Evolutionary conservation across 2,329 filamentous ascomycete genomes (phyloP).

Genomic region (Trichoderma cornu-damae): DNA sequence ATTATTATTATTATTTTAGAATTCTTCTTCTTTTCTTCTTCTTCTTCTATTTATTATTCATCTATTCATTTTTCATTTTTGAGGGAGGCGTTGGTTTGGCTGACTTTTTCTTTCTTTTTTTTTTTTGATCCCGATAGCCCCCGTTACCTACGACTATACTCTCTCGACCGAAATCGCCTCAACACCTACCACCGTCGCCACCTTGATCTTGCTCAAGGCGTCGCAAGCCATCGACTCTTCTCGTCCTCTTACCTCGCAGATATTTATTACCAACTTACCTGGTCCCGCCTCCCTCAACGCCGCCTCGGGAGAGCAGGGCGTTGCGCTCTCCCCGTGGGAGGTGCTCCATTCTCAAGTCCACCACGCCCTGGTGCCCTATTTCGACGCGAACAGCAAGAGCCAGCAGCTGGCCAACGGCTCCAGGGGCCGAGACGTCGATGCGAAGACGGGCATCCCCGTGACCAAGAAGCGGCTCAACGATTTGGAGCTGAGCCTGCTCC

Average conservation of each 20-base stretch:
- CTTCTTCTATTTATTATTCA: background rate
- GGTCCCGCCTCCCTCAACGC: slow-evolving; percentile 68
- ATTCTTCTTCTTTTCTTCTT: background rate
- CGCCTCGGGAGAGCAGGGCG: slow-evolving; percentile 63
- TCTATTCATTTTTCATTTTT: background rate
- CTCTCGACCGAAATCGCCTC: slow-evolving; percentile 78
- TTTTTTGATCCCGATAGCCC: slow-evolving; percentile 34
- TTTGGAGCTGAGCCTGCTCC: slow-evolving; percentile 80
- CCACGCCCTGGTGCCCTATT: slow-evolving; percentile 88
- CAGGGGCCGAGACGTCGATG: slow-evolving; percentile 77
- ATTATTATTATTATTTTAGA: too few relatives aligned
- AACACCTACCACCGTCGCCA: slow-evolving; percentile 73
- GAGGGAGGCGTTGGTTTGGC: background rate
- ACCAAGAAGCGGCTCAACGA: slow-evolving; percentile 97
- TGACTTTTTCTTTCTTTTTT: background rate
- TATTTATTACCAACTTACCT: slow-evolving; percentile 89
- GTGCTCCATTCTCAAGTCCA: slow-evolving; percentile 88
- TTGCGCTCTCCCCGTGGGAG: slow-evolving; percentile 78
- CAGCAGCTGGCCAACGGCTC: slow-evolving; percentile 61
- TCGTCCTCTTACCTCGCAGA: slow-evolving; percentile 77
- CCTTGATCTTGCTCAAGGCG: slow-evolving; percentile 84
- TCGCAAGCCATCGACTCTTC: slow-evolving; percentile 80
- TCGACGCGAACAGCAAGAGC: slow-evolving; percentile 89
- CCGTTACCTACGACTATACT: slow-evolving; percentile 65
- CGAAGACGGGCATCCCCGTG: slow-evolving; percentile 92